These are phyloP conservation scores for Dentipellis sp. DNA, from an alignment of 768 basidiomycete species.

Conservation along the genomic window DNA sequence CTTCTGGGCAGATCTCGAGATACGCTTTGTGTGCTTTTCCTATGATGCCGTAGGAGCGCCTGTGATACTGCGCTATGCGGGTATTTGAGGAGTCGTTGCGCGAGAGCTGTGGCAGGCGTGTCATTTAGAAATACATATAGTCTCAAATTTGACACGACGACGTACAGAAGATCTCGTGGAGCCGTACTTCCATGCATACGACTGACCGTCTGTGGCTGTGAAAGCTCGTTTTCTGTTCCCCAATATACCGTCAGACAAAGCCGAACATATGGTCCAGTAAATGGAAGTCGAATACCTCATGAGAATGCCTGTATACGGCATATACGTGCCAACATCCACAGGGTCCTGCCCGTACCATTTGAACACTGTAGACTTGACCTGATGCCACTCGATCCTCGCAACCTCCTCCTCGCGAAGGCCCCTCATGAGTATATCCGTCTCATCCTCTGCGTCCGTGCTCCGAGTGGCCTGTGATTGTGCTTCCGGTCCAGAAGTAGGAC, in stretches of 20 bases:
- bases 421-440: neutral
- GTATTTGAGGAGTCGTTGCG: neutral
- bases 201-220: neutral
- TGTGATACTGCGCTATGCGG: neutral
- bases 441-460: no score
- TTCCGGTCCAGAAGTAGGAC: no score
- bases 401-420: neutral
- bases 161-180: neutral
- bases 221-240: neutral
- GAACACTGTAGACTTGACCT: neutral
- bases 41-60: neutral
- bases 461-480: neutral
- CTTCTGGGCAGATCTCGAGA: neutral
- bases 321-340: neutral
- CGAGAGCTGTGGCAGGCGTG: conserved; percentile 4
- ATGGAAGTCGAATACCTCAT: neutral
- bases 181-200: neutral
- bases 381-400: conserved; percentile 2
- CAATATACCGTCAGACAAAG: neutral
- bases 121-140: conserved; percentile 1
- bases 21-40: neutral
- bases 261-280: neutral
- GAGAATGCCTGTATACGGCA: neutral
- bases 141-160: neutral
- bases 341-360: neutral